Evolutionary conservation across 495 filamentous ascomycete genomes (phyloP).

Genomic region (Annulohypoxylon bovei): DNA sequence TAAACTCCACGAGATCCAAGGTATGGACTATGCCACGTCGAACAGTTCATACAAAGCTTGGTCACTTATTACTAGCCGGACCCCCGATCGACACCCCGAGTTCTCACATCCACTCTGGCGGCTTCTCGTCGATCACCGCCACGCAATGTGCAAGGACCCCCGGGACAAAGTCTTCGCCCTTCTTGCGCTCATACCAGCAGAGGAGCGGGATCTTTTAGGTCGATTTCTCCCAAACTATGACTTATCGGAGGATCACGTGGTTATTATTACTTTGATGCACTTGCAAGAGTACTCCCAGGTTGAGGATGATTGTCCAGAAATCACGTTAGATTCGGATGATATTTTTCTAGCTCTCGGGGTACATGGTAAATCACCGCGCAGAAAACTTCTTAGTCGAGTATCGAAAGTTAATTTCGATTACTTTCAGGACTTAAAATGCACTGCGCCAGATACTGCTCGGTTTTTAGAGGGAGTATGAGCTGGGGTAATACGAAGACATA

Average conservation of each 20-base stretch:
- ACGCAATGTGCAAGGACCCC: not conserved
- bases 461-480: too few relatives aligned
- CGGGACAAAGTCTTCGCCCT: not conserved
- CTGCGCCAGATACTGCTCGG: too few relatives aligned
- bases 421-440: not conserved
- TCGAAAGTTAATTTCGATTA: not conserved
- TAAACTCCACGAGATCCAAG: not conserved
- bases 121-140: not conserved
- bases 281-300: too few relatives aligned
- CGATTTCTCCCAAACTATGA: not conserved
- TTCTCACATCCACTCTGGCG: not conserved
- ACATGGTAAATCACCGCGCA: not conserved
- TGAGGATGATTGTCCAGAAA: not conserved
- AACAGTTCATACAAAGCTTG: too few relatives aligned
- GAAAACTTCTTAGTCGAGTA: not conserved
- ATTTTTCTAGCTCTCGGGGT: not conserved
- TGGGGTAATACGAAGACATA: too few relatives aligned
- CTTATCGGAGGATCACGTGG: not conserved
- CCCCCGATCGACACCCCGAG: not conserved
- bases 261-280: too few relatives aligned
- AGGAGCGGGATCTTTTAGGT: not conserved
- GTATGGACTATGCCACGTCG: too few relatives aligned
- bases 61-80: not conserved
- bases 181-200: not conserved
- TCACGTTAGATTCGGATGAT: not conserved